phyloP scores from a whole-genome alignment of 2,329 filamentous ascomycete species.

The Arachnopeziza araneosa region DNA sequence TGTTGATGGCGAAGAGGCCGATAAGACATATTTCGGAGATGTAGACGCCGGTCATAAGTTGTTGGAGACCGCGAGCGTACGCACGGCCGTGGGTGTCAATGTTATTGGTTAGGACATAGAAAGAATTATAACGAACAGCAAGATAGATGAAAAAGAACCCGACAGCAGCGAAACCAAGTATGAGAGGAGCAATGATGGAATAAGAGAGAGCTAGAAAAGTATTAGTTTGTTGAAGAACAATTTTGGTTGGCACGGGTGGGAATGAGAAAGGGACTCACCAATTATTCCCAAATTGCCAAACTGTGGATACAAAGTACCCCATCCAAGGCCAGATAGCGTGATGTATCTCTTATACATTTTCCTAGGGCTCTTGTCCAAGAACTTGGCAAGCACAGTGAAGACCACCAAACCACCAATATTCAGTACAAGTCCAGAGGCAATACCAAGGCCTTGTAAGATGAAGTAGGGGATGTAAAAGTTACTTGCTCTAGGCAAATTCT shows the following conservation, averaged over 20 bases:
- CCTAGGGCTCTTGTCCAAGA: conserved; percentile 72
- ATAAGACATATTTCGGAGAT: conserved; percentile 77
- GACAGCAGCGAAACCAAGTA: conserved; percentile 74
- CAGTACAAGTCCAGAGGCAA: conserved; percentile 67
- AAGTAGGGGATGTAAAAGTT: conserved; percentile 97
- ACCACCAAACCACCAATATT: conserved; percentile 68
- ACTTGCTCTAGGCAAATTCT: conserved; percentile 73
- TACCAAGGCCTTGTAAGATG: conserved; percentile 79
- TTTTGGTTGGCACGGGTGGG: neutral
- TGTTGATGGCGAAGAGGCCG: conserved; percentile 71
- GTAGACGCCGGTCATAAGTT: conserved; percentile 79
- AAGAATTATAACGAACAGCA: conserved; percentile 82
- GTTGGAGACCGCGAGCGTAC: conserved; percentile 80
- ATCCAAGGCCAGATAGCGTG: conserved; percentile 66
- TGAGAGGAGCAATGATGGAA: conserved; percentile 76
- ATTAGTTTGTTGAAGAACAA: conserved; percentile 10
- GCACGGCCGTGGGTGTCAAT: conserved; percentile 83
- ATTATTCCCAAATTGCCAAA: conserved; percentile 77
- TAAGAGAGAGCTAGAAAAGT: conserved; percentile 65
- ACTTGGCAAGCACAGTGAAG: conserved; percentile 65
- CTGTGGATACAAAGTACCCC: conserved; percentile 77
- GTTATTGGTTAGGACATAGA: conserved; percentile 75
- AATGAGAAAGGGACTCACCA: conserved; percentile 44
- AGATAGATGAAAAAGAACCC: conserved; percentile 77
- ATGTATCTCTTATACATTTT: conserved; percentile 76